Evolutionary conservation across 768 basidiomycete genomes (phyloP).

Genomic region (Naganishia randhawae): DNA sequence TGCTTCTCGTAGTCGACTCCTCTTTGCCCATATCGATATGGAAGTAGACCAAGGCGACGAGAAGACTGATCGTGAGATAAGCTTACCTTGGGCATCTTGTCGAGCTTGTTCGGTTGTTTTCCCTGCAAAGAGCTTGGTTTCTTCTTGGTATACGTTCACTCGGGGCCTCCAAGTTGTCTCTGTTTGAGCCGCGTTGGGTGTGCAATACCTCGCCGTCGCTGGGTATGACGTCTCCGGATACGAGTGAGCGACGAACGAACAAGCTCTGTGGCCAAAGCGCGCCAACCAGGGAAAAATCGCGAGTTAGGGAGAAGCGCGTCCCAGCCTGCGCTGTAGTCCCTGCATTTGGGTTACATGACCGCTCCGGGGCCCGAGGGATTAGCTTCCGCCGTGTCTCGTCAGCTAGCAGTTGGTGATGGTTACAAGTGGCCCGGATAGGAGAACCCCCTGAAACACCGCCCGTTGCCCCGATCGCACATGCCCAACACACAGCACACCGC

Average conservation of each 20-base stretch:
- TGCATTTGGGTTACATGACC: no score
- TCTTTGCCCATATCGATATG: not conserved
- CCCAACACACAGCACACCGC: not conserved
- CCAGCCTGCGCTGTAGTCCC: no score
- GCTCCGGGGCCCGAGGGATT: no score
- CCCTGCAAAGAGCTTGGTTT: not conserved
- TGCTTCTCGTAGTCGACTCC: not conserved
- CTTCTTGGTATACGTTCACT: not conserved
- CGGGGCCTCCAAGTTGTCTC: no score
- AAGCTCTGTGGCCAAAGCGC: constrained; percentile 16
- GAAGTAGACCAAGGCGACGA: not conserved
- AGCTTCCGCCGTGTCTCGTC: no score
- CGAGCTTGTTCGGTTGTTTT: not conserved
- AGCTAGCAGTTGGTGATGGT: no score
- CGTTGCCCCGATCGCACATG: no score
- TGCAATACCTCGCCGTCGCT: not conserved
- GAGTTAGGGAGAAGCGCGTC: not conserved
- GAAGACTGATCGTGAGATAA: not conserved
- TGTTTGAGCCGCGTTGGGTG: not conserved
- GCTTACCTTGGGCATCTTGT: constrained; percentile 21
- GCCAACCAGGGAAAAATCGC: constrained; percentile 10
- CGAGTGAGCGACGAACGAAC: not conserved
- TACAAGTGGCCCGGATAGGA: no score
- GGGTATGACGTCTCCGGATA: constrained; percentile 19
- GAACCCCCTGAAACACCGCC: no score